Conservation (phyloP, 495 filamentous ascomycete species). For the Podospora tetraspora region DNA sequence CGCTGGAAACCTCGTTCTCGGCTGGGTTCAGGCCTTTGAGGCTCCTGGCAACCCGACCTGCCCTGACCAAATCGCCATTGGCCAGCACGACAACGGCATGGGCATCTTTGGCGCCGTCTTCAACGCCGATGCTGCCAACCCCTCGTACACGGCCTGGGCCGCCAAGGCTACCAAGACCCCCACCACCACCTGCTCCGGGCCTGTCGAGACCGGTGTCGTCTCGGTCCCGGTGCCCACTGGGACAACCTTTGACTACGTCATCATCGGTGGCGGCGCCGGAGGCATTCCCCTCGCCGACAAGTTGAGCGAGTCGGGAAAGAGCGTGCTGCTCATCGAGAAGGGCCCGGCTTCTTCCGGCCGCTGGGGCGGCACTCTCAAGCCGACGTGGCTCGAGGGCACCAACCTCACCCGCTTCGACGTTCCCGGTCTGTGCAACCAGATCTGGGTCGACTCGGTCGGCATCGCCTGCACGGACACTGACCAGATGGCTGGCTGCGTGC, state of each 20-base stretch:
- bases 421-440: conserved; percentile 64
- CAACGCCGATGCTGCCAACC: conserved; percentile 38
- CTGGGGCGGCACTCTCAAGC: conserved; percentile 50
- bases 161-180: conserved; percentile 40
- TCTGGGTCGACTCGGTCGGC: conserved; percentile 53
- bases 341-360: conserved; percentile 53
- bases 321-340: conserved; percentile 57
- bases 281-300: conserved; percentile 58
- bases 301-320: conserved; percentile 53
- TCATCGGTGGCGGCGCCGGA: conserved; percentile 56
- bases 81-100: conserved; percentile 38
- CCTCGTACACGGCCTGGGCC: conserved; percentile 49
- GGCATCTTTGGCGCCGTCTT: conserved; percentile 41
- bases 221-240: conserved; percentile 41
- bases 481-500: conserved; percentile 51
- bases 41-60: conserved; percentile 31
- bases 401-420: conserved; percentile 67
- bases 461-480: conserved; percentile 60
- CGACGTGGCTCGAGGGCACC: conserved; percentile 59
- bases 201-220: conserved; percentile 18
- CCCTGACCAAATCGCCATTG: conserved; percentile 29
- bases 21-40: conserved; percentile 33
- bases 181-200: conserved; percentile 31
- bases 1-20: conserved; percentile 24
- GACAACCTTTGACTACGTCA: conserved; percentile 56